Base-by-base conservation (phyloP, 139 green algal genomes). In the Eudorina sp. region DNA sequence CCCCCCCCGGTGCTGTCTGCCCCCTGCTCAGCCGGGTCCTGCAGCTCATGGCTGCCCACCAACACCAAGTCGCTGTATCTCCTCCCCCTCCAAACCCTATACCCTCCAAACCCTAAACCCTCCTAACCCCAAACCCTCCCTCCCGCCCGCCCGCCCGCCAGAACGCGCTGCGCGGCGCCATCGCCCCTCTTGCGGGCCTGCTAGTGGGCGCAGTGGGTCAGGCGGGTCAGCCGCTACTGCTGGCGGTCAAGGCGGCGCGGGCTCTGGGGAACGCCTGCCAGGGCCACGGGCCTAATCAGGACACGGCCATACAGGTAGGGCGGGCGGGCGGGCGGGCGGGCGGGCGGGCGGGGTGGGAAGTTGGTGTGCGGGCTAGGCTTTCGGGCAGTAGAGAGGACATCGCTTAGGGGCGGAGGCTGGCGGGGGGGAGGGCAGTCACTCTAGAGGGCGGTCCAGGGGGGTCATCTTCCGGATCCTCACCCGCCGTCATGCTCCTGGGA, bases 201-300 rank as follows among this genome's bases (percentile, higher is more conserved):
- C n/a, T 83, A 31, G 75, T 41, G 0, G 18, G 6, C 6, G 8
- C 23, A 0, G 40, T 82, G 74, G 74, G 74, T 1, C 74, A 51
- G 46, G 45, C 27, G 25, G 74, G 74, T 51, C 74, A 83, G 31
- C 48, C 51, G 8, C 75, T 69, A 51, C n/a, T 69, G 75, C 75
- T 83, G 75, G 51, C 51, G 53, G 51, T 83, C 23, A 83, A 83
- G 75, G 75, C 46, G 29, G 75, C 51, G 27, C 31, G 75, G 51
- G 75, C 75, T 19, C 75, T 83, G n/a, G 75, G 75, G 25, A 83
- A 83, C 36, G 51, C 34, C 16, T 83, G 75, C 46, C 48, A 48
- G 51, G 46, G 53, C 16, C 75, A 83, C 75, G 9, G 14, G 13
- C 45, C 75, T 36, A 83, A 83, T 53, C 75, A 83, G 75, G 51